phyloP scores from a whole-genome alignment of 2,329 filamentous ascomycete genomes.

The Scytalidium lignicola region DNA sequence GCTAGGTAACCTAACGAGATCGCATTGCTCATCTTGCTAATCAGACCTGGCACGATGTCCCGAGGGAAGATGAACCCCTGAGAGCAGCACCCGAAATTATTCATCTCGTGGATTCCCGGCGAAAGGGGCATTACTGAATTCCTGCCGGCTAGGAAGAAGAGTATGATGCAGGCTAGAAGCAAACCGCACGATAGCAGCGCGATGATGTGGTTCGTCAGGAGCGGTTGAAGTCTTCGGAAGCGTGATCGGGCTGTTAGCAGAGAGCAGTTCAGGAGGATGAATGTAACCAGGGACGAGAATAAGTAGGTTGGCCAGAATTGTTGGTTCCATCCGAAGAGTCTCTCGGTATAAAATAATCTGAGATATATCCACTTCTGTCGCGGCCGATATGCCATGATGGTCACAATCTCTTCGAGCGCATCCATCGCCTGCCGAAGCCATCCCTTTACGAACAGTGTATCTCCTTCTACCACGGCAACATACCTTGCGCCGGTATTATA shows the following conservation, averaged over 20 bases:
- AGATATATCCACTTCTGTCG: slow-evolving; percentile 26
- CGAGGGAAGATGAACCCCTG: slow-evolving; percentile 32
- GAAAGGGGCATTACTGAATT: slow-evolving; percentile 10
- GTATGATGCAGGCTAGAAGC: slow-evolving; percentile 7
- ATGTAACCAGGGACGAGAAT: slow-evolving; percentile 3
- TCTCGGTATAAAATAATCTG: slow-evolving; percentile 34
- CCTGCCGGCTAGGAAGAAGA: slow-evolving; percentile 13
- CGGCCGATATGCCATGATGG: slow-evolving; percentile 16
- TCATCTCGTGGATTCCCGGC: slow-evolving; percentile 29
- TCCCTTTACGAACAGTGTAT: slow-evolving; percentile 30
- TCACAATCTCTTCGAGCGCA: slow-evolving; percentile 27
- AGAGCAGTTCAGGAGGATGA: slow-evolving; percentile 1
- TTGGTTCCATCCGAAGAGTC: slow-evolving; percentile 34
- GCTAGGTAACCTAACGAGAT: slow-evolving; percentile 18
- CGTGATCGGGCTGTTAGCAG: slow-evolving; percentile 1
- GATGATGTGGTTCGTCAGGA: slow-evolving; percentile 5
- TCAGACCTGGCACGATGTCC: slow-evolving; percentile 18
- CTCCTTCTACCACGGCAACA: slow-evolving; percentile 34
- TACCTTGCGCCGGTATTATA: slow-evolving; percentile 24
- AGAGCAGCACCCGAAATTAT: slow-evolving; percentile 33
- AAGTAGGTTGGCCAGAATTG: slow-evolving; percentile 30
- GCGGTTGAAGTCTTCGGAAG: neutral
- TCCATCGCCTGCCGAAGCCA: slow-evolving; percentile 28
- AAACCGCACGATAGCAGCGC: slow-evolving; percentile 4
- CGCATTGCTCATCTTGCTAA: slow-evolving; percentile 13